Evolutionary conservation across 352 stramenopile species (phyloP).

Genomic region (Pythium vanterpoolii): DNA sequence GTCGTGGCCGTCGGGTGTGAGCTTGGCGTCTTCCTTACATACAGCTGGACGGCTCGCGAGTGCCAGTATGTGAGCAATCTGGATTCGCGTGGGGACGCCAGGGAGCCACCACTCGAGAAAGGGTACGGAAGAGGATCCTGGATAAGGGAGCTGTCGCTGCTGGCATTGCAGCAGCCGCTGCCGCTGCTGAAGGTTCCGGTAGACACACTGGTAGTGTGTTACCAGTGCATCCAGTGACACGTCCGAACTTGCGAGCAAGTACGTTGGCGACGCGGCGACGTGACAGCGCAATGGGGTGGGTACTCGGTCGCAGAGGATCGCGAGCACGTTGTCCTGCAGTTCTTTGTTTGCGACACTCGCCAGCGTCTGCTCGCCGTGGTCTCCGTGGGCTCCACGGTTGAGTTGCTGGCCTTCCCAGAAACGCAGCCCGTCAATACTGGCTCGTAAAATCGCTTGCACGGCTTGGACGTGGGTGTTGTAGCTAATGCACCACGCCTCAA

Average conservation of each 20-base stretch:
- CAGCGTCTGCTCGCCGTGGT: background rate
- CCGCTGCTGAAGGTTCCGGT: conserved; percentile 1
- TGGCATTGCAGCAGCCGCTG: background rate
- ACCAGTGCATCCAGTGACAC: conserved; percentile 15
- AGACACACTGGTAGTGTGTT: conserved; percentile 6
- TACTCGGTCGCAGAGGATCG: conserved; percentile 14
- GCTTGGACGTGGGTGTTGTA: conserved; percentile 9
- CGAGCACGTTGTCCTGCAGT: background rate
- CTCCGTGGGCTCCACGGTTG: background rate
- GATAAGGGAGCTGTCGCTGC: background rate
- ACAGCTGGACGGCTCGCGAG: background rate
- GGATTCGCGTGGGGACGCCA: background rate
- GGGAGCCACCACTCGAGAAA: conserved; percentile 21
- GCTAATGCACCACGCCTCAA: background rate
- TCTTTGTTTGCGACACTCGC: background rate
- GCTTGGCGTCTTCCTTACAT: background rate
- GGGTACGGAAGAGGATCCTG: background rate
- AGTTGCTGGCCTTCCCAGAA: conserved; percentile 1
- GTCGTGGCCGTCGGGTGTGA: background rate
- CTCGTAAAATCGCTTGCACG: background rate
- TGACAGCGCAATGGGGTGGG: background rate
- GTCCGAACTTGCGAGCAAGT: background rate
- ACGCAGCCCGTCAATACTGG: conserved; percentile 1
- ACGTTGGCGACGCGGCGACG: background rate
- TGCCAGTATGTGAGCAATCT: conserved; percentile 12